Evolutionary conservation across 2,329 filamentous ascomycete genomes (phyloP), one percentile per base, ranked within the genome.

Genomic region (Aspergillus sclerotialis): DNA sequence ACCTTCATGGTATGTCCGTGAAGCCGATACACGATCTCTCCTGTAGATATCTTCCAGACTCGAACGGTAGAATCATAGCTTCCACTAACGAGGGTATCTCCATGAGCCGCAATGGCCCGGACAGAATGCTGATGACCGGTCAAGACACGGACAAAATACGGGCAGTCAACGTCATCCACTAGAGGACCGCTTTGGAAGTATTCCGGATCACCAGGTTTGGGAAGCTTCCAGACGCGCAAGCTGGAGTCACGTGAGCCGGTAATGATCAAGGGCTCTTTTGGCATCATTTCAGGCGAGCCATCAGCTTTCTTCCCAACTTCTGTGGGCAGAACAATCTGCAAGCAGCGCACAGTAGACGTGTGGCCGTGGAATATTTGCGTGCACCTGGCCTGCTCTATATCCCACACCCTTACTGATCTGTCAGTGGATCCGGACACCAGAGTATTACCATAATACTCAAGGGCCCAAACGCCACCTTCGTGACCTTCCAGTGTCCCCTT

Each of bases 391-490:
- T 83, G 83, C 54, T 94, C 87, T 44, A 98, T 95, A 56, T 98
- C 90, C 92, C 92, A 98, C 0, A 98, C 90, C n/a, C 92, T 80
- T n/a, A 98, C 92, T 8, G 92, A 94, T 30, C 92, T 76, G 62
- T 98, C 92, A 0, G 92, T 98, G 5, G 89, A 95, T 2, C 92
- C 92, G 11, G 92, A 98, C 2, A 98, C 92, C 13, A 98, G 68
- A 11, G 85, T 87, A 55, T 96, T 95, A 32, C 89, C 90, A 55
- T 95, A 82, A 56, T 96, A 98, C 59, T 96, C 89, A 34, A 98
- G 67, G 18, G 92, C 92, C 92, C 92, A 98, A 1, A 98, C 92
- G 29, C 92, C 92, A 21, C 92, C 92, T 60, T 98, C 92, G 49
- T 98, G 92, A 2, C 92, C 92, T 52, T 89, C 82, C 2, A 98